Evolutionary conservation across 441 rosid species (phyloP).

Genomic region (Croton setiger): DNA sequence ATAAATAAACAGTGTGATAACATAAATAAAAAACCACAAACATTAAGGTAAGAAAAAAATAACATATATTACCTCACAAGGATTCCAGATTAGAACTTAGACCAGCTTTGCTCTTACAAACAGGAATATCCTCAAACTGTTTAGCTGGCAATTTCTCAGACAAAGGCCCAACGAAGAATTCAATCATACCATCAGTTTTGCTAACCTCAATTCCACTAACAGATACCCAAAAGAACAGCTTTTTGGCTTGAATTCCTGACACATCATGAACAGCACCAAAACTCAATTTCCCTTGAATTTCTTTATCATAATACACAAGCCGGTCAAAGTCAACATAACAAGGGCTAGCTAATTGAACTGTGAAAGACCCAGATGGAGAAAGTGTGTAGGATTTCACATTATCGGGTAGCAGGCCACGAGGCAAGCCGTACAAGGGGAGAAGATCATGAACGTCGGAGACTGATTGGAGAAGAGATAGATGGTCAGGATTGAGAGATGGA

Average conservation of each 20-base stretch:
- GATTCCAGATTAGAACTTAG: conserved; percentile 25
- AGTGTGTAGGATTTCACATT: conserved; percentile 54
- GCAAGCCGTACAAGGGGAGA: conserved; percentile 75
- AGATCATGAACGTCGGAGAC: conserved; percentile 58
- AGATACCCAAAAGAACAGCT: conserved; percentile 62
- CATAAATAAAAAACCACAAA: not conserved
- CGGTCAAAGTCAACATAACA: conserved; percentile 72
- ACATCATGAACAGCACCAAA: conserved; percentile 65
- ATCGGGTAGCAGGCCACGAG: conserved; percentile 67
- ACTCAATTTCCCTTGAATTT: conserved; percentile 59
- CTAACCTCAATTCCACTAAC: conserved; percentile 71
- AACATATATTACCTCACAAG: conserved; percentile 19
- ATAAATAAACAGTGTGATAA: not conserved
- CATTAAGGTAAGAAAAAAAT: not conserved
- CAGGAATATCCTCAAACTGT: conserved; percentile 66
- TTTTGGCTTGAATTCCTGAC: conserved; percentile 72
- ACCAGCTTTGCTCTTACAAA: conserved; percentile 46
- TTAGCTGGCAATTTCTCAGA: conserved; percentile 62
- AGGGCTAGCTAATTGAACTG: conserved; percentile 36
- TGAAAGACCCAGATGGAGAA: conserved; percentile 53
- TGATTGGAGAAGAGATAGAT: not conserved
- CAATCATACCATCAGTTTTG: conserved; percentile 56
- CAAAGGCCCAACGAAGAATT: conserved; percentile 77
- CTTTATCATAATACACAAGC: conserved; percentile 61
- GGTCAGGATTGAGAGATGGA: conserved; percentile 12